Conservation (phyloP, 345 rosid genomes). For the Dovyalis caffra region DNA sequence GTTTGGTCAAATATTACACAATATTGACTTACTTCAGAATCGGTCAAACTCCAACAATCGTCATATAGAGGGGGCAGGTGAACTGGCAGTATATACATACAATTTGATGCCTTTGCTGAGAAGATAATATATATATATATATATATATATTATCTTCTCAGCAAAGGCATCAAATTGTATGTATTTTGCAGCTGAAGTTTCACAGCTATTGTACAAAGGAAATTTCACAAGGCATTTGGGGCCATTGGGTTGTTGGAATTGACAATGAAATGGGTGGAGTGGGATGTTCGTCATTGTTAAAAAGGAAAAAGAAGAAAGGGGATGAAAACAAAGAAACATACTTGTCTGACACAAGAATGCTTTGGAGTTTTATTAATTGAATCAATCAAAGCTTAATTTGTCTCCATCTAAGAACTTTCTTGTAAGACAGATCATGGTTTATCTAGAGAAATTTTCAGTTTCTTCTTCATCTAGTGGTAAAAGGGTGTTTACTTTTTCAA, state of each 20-base stretch:
- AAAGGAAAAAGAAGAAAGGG: background rate
- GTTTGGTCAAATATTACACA: background rate
- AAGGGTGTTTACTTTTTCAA: too few relatives aligned
- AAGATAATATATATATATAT: too few relatives aligned
- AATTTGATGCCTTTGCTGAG: too few relatives aligned
- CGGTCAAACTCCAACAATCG: background rate
- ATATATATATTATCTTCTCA: background rate
- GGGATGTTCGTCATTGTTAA: background rate
- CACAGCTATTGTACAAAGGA: background rate
- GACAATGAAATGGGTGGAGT: background rate
- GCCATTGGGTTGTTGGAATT: background rate
- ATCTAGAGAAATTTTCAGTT: too few relatives aligned
- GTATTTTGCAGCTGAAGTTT: background rate
- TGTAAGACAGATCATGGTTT: too few relatives aligned
- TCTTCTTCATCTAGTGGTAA: too few relatives aligned
- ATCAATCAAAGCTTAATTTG: background rate
- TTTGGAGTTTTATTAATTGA: too few relatives aligned
- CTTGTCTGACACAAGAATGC: too few relatives aligned
- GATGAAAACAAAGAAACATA: background rate
- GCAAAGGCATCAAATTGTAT: background rate
- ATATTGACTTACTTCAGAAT: conserved; percentile 1
- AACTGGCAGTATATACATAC: background rate
- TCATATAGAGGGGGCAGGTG: background rate
- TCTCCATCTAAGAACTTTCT: too few relatives aligned
- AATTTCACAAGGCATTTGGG: background rate